phyloP scores from a whole-genome alignment of 169 alveolate genomes.

The Plasmodium berghei region DNA sequence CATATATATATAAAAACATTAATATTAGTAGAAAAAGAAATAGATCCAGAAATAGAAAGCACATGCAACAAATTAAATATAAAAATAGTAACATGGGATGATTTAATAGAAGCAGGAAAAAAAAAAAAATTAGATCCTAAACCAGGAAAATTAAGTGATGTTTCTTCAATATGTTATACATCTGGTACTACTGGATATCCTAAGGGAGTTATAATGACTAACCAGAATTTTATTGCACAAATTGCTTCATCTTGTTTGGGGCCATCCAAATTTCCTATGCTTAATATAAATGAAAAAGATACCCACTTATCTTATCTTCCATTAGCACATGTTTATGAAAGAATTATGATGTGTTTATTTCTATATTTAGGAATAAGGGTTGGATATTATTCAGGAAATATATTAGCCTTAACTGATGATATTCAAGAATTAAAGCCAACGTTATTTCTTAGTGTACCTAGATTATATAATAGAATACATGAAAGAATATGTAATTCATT shows the following conservation, averaged over 20 bases:
- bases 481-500: slow-evolving; percentile 89
- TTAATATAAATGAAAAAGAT: slow-evolving; percentile 80
- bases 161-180: slow-evolving; percentile 95
- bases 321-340: slow-evolving; percentile 96
- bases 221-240: slow-evolving; percentile 54
- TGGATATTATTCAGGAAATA: slow-evolving; percentile 94
- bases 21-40: slow-evolving; percentile 42
- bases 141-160: slow-evolving; percentile 85
- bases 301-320: slow-evolving; percentile 95
- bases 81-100: slow-evolving; percentile 79
- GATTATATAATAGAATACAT: slow-evolving; percentile 93
- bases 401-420: slow-evolving; percentile 92
- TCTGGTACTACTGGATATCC: slow-evolving; percentile 99
- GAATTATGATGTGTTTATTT: slow-evolving; percentile 84
- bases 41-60: slow-evolving; percentile 49
- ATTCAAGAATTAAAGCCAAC: slow-evolving; percentile 94
- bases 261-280: slow-evolving; percentile 16
- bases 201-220: slow-evolving; percentile 97
- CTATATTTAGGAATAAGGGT: slow-evolving; percentile 85
- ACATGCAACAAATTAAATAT: slow-evolving; percentile 26
- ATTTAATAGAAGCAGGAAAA: slow-evolving; percentile 75
- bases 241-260: slow-evolving; percentile 14
- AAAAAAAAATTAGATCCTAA: slow-evolving; percentile 75
- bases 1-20: slow-evolving; percentile 21
- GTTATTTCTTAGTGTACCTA: slow-evolving; percentile 95